Evolutionary conservation across 495 filamentous ascomycete genomes (phyloP).

Genomic region (Penicillium silybi): DNA sequence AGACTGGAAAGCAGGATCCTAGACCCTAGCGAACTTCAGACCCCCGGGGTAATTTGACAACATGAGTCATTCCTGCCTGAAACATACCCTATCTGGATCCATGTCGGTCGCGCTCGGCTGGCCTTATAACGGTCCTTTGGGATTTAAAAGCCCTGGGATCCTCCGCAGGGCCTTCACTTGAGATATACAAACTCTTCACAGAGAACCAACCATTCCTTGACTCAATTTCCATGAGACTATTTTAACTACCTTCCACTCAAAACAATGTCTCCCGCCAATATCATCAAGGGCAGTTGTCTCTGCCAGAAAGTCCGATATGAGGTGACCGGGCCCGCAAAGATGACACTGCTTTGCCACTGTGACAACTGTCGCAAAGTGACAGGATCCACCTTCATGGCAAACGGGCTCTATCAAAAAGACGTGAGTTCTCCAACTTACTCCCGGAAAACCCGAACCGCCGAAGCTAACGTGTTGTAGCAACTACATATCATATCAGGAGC

Average conservation of each 20-base stretch:
- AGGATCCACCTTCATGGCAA: constrained; percentile 15
- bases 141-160: too few relatives aligned
- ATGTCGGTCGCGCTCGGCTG: not conserved
- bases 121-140: not conserved
- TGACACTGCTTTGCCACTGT: constrained; percentile 15
- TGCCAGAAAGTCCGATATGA: constrained; percentile 13
- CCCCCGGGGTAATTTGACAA: too few relatives aligned
- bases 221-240: not conserved
- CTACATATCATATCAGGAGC: constrained; percentile 1
- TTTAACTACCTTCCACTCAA: not conserved
- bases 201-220: not conserved
- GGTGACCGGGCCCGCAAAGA: constrained; percentile 2
- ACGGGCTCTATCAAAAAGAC: constrained; percentile 7
- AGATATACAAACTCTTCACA: not conserved
- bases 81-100: not conserved
- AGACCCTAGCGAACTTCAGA: too few relatives aligned
- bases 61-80: not conserved
- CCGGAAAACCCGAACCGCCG: not conserved
- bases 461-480: not conserved
- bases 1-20: too few relatives aligned
- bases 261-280: not conserved
- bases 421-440: not conserved
- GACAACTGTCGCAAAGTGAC: constrained; percentile 13
- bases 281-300: constrained; percentile 11
- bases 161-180: not conserved